Evolutionary conservation across 805 yeast genomes (phyloP).

Genomic region (Metschnikowia lachancei): DNA sequence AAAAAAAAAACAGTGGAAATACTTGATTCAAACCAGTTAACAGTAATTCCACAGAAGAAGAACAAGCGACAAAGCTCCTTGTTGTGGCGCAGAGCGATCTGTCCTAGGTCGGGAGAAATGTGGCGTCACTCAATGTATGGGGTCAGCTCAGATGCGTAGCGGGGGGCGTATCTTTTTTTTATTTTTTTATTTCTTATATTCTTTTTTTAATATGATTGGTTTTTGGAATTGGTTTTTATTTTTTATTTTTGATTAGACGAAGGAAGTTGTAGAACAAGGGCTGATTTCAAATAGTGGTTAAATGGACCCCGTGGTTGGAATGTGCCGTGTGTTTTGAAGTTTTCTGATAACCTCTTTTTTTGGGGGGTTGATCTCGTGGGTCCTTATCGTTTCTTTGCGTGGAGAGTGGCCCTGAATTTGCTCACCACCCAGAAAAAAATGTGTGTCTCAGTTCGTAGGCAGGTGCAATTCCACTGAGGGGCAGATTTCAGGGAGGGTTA

Average conservation of each 20-base stretch:
- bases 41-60: not conserved
- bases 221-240: not conserved
- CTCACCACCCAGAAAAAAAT: conserved; percentile 2
- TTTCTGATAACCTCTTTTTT: not conserved
- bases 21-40: not conserved
- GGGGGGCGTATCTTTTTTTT: not conserved
- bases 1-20: not conserved
- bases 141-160: conserved; percentile 1
- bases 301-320: not conserved
- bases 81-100: conserved; percentile 8
- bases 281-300: not conserved
- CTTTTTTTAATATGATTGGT: not conserved
- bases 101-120: conserved; percentile 2
- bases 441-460: conserved; percentile 8
- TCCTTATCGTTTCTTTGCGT: conserved; percentile 9
- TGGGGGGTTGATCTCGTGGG: not conserved
- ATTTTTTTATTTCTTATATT: not conserved
- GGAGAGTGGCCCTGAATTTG: conserved; percentile 5
- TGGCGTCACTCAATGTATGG: conserved; percentile 10
- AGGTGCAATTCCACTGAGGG: conserved; percentile 11
- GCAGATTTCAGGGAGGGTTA: not conserved
- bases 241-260: not conserved
- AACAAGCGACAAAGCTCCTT: not conserved
- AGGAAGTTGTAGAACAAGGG: not conserved
- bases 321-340: not conserved